A percentile compares a stretch with the other conserved stretches of the same genome.
phyloP scores from a whole-genome alignment of 2,329 filamentous ascomycete species.

The Colletotrichum horii region DNA sequence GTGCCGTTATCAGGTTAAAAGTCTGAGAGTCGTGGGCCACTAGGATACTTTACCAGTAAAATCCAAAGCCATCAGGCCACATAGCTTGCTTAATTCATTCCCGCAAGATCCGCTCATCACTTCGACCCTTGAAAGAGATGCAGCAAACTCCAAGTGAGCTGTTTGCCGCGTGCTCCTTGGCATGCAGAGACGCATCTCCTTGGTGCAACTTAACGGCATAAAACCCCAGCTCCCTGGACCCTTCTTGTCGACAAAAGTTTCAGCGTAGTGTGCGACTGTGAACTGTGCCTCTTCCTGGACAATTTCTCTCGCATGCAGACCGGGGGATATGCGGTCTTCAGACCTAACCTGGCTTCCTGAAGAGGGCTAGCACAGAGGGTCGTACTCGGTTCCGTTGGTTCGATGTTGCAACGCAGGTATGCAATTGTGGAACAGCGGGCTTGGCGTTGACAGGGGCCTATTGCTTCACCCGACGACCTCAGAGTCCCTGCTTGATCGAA shows the following conservation, averaged over 20 bases:
- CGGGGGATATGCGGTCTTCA: background rate
- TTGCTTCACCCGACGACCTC: rapidly evolving
- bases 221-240: rapidly evolving
- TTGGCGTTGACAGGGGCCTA: background rate
- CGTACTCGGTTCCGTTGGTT: background rate
- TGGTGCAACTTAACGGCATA: background rate
- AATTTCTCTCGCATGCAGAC: background rate
- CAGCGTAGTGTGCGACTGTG: rapidly evolving
- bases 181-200: rapidly evolving
- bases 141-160: background rate
- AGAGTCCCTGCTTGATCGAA: background rate
- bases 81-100: background rate
- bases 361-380: background rate
- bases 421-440: background rate
- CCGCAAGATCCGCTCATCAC: background rate
- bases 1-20: no score
- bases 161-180: rapidly evolving
- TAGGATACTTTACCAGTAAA: no score
- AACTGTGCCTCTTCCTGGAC: background rate
- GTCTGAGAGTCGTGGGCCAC: background rate
- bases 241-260: rapidly evolving
- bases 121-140: background rate
- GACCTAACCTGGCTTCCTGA: background rate
- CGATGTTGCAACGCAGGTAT: rapidly evolving
- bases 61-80: background rate